Percentiles rank a stretch among this genome's conserved stretches.
Evolutionary conservation across 1,139 yeast genomes (phyloP).

Genomic region (Blastobotrys arbuscula): DNA sequence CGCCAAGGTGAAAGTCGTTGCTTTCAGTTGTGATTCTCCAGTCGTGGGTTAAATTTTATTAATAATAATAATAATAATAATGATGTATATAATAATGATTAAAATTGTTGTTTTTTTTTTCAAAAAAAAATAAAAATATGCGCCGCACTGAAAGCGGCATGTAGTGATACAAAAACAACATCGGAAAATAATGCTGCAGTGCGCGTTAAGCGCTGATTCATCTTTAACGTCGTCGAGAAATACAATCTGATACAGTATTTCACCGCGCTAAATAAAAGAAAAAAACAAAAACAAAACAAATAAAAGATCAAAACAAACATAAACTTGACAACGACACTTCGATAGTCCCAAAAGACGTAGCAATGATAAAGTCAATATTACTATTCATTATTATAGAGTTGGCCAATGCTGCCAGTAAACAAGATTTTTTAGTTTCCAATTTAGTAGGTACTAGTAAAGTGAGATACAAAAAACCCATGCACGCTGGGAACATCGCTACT

Average conservation of each 20-base stretch:
- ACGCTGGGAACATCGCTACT: conserved; percentile 27
- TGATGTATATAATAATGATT: too few species aligned
- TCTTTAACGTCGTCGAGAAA: too few species aligned
- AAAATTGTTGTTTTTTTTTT: too few species aligned
- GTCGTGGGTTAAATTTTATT: background rate
- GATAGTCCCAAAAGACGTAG: background rate
- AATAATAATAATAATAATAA: too few species aligned
- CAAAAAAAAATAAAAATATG: too few species aligned
- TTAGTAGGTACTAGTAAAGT: conserved; percentile 33
- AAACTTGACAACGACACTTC: background rate
- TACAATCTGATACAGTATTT: too few species aligned
- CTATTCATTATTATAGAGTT: background rate
- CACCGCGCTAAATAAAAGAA: too few species aligned
- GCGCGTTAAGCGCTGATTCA: too few species aligned
- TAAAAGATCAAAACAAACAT: background rate
- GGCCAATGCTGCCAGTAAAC: conserved; percentile 17
- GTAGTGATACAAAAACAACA: too few species aligned
- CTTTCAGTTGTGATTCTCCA: conserved; percentile 14
- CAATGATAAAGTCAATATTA: background rate
- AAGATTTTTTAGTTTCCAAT: conserved; percentile 33
- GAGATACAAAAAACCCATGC: conserved; percentile 34
- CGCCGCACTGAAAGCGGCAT: too few species aligned
- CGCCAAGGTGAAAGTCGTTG: conserved; percentile 10
- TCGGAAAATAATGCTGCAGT: too few species aligned
- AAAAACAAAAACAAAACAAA: background rate